Base-by-base conservation (phyloP, 768 basidiomycete genomes). In the Pleurotus sapidus region DNA sequence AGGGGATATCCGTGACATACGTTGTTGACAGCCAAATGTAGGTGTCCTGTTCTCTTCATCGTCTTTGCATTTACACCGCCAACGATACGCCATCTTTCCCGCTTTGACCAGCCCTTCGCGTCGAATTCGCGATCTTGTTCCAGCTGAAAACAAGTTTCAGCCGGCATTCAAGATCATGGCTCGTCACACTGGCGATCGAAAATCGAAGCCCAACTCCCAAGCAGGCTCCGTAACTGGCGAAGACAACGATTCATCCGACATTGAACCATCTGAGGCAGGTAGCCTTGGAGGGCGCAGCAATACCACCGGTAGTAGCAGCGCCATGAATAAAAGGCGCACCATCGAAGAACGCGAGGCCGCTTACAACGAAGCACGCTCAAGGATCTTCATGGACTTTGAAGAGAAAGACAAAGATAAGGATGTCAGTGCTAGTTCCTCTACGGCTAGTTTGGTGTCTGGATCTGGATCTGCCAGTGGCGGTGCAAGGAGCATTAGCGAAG, bases 111-210 rank as follows among this genome's bases (percentile, higher is more conserved):
- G 92, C 61, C 92, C 92, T 61, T 51, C 74, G 34, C 82, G 88
- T 43, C 79, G 88, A 55, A 77, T 94, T 54, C 79, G 79, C 58
- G 92, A 93, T 49, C 82, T 94, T 20, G 89, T 93, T 6, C 92
- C 92, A 20, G 77, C 83, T 3, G 91, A 92, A 66, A 72, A 84
- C 4, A 67, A 84, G 0, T 30, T 56, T 23, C 87, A 86, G 30
- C 90, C 88, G n/a, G 81, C 91, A 17, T 88, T 94, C 65, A 89
- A 93, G 79, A 94, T 94, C 64, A 94, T 94, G 91, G 84, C 86
- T 45, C 82, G 92, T 63, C 73, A 79, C 18, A 68, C 66, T 12
- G 68, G 71, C n/a, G 84, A 87, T 60, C 82, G 84, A 12, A 72
- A 80, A 53, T 71, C 76, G 55, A 82, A 79, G 54, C 75, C 88